Percentiles rank a stretch among this genome's conserved stretches.
Conservation (phyloP, 1,284 basidiomycete genomes). For the Sporisorium graminicola region DNA sequence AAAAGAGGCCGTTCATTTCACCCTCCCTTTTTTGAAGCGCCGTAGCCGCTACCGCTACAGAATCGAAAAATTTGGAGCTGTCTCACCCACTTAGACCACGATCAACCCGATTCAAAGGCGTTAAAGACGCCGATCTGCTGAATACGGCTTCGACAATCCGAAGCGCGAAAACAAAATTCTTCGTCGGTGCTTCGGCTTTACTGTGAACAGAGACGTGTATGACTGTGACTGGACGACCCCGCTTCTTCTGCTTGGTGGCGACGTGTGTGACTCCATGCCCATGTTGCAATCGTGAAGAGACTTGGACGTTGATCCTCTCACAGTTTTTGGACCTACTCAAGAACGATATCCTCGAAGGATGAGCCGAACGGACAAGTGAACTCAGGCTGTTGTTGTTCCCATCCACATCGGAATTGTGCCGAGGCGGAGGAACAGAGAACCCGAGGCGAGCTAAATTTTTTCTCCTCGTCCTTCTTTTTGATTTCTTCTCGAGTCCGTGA, state of each 20-base stretch:
- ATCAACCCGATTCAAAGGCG: neutral
- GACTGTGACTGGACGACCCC: constrained; percentile 9
- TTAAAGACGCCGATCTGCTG: neutral
- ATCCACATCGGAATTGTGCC: constrained; percentile 6
- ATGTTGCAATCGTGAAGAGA: too few species aligned
- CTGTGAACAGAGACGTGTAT: neutral
- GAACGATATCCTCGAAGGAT: too few species aligned
- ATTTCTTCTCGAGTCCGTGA: constrained; percentile 14
- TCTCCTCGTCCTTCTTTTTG: neutral
- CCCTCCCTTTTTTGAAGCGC: neutral
- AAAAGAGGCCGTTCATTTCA: constrained; percentile 1
- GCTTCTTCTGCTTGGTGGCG: neutral
- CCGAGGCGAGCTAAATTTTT: constrained; percentile 14
- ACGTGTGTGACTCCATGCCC: neutral
- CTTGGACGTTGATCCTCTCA: neutral
- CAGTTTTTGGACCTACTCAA: too few species aligned
- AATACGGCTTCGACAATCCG: neutral
- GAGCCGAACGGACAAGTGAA: neutral
- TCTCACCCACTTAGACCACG: neutral
- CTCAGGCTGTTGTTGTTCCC: neutral
- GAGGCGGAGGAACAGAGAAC: neutral
- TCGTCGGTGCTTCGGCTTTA: neutral
- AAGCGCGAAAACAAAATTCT: neutral
- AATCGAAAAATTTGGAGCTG: constrained; percentile 1
- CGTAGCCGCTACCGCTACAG: neutral